A percentile compares a stretch with the other conserved stretches of the same genome.
phyloP scores from a whole-genome alignment of 1,284 basidiomycete genomes.

The Puccinia polysora region DNA sequence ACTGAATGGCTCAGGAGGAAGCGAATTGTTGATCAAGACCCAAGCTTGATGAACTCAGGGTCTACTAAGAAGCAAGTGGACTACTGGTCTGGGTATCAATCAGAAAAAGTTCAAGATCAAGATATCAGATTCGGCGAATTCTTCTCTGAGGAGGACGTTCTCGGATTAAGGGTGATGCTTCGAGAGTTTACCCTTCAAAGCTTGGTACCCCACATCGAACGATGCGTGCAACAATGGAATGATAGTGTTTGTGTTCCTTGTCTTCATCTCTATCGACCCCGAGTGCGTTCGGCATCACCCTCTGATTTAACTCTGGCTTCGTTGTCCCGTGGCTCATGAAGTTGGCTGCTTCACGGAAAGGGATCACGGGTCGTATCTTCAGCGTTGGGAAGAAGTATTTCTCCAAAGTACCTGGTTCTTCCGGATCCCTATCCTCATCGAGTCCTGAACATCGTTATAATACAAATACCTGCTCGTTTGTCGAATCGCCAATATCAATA shows the following conservation, averaged over 20 bases:
- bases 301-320: not conserved
- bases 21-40: slow-evolving; percentile 44
- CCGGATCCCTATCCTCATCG: slow-evolving; percentile 52
- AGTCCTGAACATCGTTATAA: slow-evolving; percentile 46
- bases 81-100: slow-evolving; percentile 5
- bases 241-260: slow-evolving; percentile 59
- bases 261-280: not conserved
- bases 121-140: slow-evolving; percentile 54
- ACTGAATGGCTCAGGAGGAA: slow-evolving; percentile 32
- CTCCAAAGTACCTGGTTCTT: slow-evolving; percentile 49
- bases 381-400: slow-evolving; percentile 62
- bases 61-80: slow-evolving; percentile 14
- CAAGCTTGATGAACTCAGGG: slow-evolving; percentile 38
- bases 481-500: not conserved
- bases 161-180: slow-evolving; percentile 72
- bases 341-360: slow-evolving; percentile 74
- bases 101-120: slow-evolving; percentile 53
- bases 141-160: slow-evolving; percentile 67
- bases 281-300: not conserved
- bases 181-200: slow-evolving; percentile 87
- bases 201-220: slow-evolving; percentile 93
- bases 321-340: slow-evolving; percentile 50
- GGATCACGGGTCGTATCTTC: slow-evolving; percentile 85
- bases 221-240: slow-evolving; percentile 86
- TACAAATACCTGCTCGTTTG: slow-evolving; percentile 49